Evolutionary conservation across 106 monocot species (phyloP), one percentile per base, ranked within the genome.

Genomic region (Phalaenopsis equestris): DNA sequence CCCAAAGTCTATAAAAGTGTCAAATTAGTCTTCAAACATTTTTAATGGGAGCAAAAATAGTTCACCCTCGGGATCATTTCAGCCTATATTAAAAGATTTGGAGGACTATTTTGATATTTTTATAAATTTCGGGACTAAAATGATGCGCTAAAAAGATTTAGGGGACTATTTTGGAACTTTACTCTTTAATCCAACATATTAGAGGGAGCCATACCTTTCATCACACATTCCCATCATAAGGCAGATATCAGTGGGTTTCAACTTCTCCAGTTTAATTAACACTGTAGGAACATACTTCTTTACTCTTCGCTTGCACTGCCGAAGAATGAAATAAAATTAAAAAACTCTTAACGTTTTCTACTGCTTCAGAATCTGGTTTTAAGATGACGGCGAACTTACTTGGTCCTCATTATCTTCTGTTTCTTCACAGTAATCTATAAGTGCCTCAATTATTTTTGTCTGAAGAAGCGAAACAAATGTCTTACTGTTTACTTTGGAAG

Each of bases 351-450:
- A 19, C 16, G 43, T 42, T 17, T 6, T 42, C 7, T 74, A 74
- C 18, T 42, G 16, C 17, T 41, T 74, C 14, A 43, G 6, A 43
- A 74, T 70, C 3, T 18, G 42, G 43, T 74, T 43, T 74, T 41
- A 43, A 74, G 74, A 18, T 74, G 74, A 74, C 43, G 10, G 5
- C 17, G 74, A 43, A n/a, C 74, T 74, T 74, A 74, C 74, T 43
- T 42, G 74, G 3, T 74, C 74, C 42, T 84, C 84, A 23, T 84
- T 75, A 15, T 79, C 79, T 1, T 84, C 83, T 42, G 79, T 19
- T 73, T 83, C 83, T 75, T 83, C 83, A 42, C 83, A 83, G 61
- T 73, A 79, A 8, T 83, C 79, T 10, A 79, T 37, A 61, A 83
- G 83, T 36, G 47, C 57, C 57, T 83, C 83, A 23, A 80, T 75